Base-by-base conservation (phyloP, 148 eudicot genomes). In the Silene conica region DNA sequence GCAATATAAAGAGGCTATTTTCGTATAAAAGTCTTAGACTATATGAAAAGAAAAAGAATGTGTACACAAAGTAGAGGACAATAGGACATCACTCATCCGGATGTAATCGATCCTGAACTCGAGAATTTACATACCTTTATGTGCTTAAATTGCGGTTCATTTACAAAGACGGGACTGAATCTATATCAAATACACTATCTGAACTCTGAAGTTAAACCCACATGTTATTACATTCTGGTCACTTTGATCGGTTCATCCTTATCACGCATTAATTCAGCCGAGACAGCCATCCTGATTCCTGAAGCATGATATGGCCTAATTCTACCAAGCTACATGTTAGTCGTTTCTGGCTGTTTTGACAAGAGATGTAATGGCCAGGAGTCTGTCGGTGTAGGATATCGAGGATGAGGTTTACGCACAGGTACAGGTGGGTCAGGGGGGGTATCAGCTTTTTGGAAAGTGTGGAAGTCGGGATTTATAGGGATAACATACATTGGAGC, bases 301-400 rank as follows among this genome's bases (percentile, higher is more conserved):
- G 4, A 6, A 38, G 43, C 43, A 46, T 13, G 31, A 22, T 38
- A 7, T 7, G 43, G 43, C 43, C 65, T 68, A 73, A 50, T 38
- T 38, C 43, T 38, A 38, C 43, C 43, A 38, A 38, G 43, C 43
- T 38, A 38, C 43, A 38, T 38, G 43, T 7, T 38, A 38, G 43
- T 73, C 46, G 80, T 69, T 48, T 80, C 80, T 6, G 80, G 80
- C 63, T 75, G 83, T 77, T 87, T 80, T 54, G 76, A 81, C n/a
- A 93, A 85, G 71, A 93, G 80, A 68, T 86, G 86, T 69, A 83
- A 74, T 14, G 96, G 87, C 98, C 98, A 93, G n/a, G 86, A 85
- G 75, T 90, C 98, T 7, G 85, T 80, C 0, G 86, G 74, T 0
- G 90, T 81, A 6, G 96, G 96, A 80, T 93, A 93, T 74, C 98